Conservation (phyloP, 495 filamentous ascomycete species). For the Aspergillus ellipticus region DNA sequence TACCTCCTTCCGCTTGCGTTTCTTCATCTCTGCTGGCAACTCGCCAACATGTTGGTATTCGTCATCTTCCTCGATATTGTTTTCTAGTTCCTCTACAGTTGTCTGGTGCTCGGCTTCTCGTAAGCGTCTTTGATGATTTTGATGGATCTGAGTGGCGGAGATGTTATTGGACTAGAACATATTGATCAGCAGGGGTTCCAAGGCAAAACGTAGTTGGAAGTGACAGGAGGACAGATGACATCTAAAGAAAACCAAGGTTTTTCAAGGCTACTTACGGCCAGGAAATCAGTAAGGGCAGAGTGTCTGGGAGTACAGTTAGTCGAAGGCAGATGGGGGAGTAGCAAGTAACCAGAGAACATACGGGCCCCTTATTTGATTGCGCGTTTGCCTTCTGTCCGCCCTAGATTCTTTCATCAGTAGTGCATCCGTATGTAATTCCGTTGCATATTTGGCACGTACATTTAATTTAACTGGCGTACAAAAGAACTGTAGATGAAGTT, state of each 20-base stretch:
- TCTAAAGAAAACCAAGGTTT: no score
- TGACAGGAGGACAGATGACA: no score
- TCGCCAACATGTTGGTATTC: slow-evolving; percentile 29
- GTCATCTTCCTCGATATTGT: slow-evolving; percentile 29
- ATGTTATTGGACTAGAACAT: slow-evolving; percentile 72
- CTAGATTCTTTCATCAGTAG: slow-evolving; percentile 23
- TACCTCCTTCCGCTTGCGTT: slow-evolving; percentile 58
- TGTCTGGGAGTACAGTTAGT: slow-evolving; percentile 39
- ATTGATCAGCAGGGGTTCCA: not conserved
- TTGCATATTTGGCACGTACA: slow-evolving; percentile 5
- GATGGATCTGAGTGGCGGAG: slow-evolving; percentile 72
- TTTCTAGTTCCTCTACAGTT: slow-evolving; percentile 21
- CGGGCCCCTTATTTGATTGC: slow-evolving; percentile 60
- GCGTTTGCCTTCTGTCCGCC: slow-evolving; percentile 39
- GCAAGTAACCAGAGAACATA: slow-evolving; percentile 31
- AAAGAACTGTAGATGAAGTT: not conserved
- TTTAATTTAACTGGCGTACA: not conserved
- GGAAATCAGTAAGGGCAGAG: slow-evolving; percentile 77
- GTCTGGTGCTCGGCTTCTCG: slow-evolving; percentile 42
- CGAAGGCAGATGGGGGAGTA: not conserved
- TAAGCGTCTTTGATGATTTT: slow-evolving; percentile 54
- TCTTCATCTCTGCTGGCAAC: slow-evolving; percentile 53
- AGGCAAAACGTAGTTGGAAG: not conserved
- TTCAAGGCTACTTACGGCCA: slow-evolving; percentile 55
- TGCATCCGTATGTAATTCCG: not conserved